A percentile compares a stretch with the other conserved stretches of the same genome.
These are phyloP conservation scores for Chaetomium fimeti DNA, from an alignment of 495 filamentous ascomycete species.

Conservation along the genomic window DNA sequence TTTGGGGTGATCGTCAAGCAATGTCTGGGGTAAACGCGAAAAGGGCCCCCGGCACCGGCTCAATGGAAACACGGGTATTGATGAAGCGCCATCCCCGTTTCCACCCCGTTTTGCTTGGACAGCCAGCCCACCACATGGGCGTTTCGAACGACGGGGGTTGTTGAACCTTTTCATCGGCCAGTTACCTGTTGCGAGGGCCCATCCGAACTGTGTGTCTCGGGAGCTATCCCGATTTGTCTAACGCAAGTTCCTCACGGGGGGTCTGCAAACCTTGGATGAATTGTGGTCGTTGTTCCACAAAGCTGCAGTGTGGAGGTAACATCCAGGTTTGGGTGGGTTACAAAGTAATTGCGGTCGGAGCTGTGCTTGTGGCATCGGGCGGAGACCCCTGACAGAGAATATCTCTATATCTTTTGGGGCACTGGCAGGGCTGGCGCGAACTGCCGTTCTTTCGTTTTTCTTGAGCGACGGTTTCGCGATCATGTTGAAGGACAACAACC, in stretches of 20 bases:
- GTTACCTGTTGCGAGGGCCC: neutral
- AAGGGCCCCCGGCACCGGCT: constrained; percentile 7
- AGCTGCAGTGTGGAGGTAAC: neutral
- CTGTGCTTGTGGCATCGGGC: neutral
- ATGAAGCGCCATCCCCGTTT: neutral
- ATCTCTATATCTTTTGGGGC: neutral
- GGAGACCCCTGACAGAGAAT: neutral
- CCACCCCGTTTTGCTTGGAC: no score
- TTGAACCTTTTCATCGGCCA: no score
- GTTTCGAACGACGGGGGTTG: no score
- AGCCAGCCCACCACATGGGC: no score
- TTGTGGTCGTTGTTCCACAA: neutral
- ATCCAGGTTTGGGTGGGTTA: neutral
- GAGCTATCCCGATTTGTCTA: constrained; percentile 6
- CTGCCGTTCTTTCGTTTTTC: neutral
- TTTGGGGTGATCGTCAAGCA: constrained; percentile 4
- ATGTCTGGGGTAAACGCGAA: constrained; percentile 18
- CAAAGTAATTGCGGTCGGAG: neutral
- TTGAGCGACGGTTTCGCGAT: constrained; percentile 3
- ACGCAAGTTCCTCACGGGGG: neutral
- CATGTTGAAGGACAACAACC: constrained; percentile 6
- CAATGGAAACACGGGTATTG: constrained; percentile 15
- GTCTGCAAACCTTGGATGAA: constrained; percentile 14
- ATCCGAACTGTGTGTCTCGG: neutral
- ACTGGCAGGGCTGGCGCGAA: neutral